Conservation (phyloP, 331 rosid species). For the Dryas integrifolia region DNA sequence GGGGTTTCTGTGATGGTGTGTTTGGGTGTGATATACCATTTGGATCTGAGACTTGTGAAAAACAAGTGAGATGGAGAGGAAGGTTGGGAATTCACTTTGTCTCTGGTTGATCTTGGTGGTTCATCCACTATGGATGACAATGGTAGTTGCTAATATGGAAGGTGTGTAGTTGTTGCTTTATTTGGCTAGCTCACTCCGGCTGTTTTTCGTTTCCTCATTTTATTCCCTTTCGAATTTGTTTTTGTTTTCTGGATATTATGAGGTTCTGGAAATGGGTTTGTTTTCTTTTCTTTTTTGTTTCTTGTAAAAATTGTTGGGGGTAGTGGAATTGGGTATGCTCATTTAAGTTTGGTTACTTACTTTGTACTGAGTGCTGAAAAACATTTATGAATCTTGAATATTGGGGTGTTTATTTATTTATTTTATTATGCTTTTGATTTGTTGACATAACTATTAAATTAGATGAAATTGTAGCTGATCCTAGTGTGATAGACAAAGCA, state of each 20-base stretch:
- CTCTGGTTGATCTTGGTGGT: slow-evolving; percentile 53
- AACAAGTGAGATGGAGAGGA: slow-evolving; percentile 53
- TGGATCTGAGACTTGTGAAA: slow-evolving; percentile 70
- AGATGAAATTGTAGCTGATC: slow-evolving; percentile 24
- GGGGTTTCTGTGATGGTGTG: slow-evolving; percentile 47
- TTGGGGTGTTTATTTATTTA: not conserved
- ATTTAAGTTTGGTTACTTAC: not conserved
- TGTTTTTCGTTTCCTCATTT: slow-evolving; percentile 2
- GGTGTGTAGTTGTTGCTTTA: slow-evolving; percentile 44
- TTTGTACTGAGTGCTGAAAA: slow-evolving; percentile 10
- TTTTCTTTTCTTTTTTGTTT: not conserved
- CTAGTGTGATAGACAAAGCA: not conserved
- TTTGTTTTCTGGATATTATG: not conserved
- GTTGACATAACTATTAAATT: not conserved
- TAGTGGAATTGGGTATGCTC: not conserved
- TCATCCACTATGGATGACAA: slow-evolving; percentile 53
- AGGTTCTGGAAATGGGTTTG: slow-evolving; percentile 33
- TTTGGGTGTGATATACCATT: slow-evolving; percentile 42
- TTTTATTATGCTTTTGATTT: not conserved
- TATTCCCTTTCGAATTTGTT: slow-evolving; percentile 13
- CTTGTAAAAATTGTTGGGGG: not conserved
- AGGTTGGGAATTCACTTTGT: slow-evolving; percentile 50
- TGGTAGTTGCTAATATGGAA: slow-evolving; percentile 91
- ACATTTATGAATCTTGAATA: slow-evolving; percentile 2
- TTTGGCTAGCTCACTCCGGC: not conserved